Evolutionary conservation across 1,284 basidiomycete species (phyloP), one percentile per base, ranked within the genome.

Genomic region (Sphagnurus paluster): DNA sequence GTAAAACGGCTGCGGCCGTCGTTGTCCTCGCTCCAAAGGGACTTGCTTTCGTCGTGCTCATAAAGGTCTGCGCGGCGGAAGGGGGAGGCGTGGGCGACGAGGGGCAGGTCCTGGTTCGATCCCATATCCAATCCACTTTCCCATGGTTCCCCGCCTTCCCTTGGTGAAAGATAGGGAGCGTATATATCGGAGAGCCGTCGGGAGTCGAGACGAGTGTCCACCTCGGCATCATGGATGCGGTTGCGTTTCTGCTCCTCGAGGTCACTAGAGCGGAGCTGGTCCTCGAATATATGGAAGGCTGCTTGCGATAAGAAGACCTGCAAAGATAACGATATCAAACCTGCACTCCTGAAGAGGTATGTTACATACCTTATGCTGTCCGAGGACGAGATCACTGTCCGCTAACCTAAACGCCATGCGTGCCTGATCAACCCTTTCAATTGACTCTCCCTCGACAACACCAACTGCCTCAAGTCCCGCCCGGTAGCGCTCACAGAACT

Each of bases 211-310:
- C 86, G 87, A 6, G 82, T 84, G 56, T 84, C 85, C 3, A 79
- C 78, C 62, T 91, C 88, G 5, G 84, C 84, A 55, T 90, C 85
- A 2, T 81, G 79, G 30, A 87, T 66, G 26, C 82, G 79, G 53
- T 87, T 87, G 33, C 87, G 75, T 60, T 90, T 89, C 64, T 84
- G 82, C 59, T 94, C 91, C 48, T 95, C 89, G 1, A 84, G 83
- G 42, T 98, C 95, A 21, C 79, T 76, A 0, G 84, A 77, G 6
- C 94, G 84, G 9, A 98, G 72, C 13, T 84, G 80, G 61, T 99
- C 92, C 61, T 98, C 97, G 19, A 99, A 81, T 11, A 80, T 76
- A 54, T 93, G 92, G 79, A 98, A 98, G 0, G 91, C 89, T 0
- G 60, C 57, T 60, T 98, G 93, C 0, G 88, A 90, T 7, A 99